Evolutionary conservation across 2,329 filamentous ascomycete species (phyloP).

Genomic region (Fusarium sp.): DNA sequence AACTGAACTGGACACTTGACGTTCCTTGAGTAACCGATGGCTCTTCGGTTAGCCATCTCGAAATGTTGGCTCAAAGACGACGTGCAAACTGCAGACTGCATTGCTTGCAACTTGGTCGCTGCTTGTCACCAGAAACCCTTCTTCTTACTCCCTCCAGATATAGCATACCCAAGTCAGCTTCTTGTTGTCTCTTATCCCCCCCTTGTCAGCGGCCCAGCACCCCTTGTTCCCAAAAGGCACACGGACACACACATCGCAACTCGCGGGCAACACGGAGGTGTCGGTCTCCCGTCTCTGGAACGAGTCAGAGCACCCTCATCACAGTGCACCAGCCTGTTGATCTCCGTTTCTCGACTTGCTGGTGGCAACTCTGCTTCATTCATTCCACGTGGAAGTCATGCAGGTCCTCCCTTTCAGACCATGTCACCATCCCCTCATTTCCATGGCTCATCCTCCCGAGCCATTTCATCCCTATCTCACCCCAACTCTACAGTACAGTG

Average conservation of each 20-base stretch:
- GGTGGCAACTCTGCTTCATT: conserved; percentile 2
- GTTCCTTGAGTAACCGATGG: not conserved
- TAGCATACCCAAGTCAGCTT: conserved; percentile 8
- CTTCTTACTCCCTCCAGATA: conserved; percentile 12
- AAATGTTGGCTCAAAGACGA: not conserved
- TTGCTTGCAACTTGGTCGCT: not conserved
- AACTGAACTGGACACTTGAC: not conserved
- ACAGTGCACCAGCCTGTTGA: conserved; percentile 24
- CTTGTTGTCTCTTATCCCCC: conserved; percentile 17
- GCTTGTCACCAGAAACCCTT: not conserved
- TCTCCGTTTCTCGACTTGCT: conserved; percentile 12
- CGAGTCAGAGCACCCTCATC: conserved; percentile 9
- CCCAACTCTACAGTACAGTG: not conserved
- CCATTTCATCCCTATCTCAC: conserved; percentile 18
- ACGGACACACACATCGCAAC: conserved; percentile 24
- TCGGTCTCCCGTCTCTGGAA: conserved; percentile 1
- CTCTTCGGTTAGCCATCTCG: not conserved
- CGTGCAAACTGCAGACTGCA: not conserved
- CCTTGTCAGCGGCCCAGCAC: conserved; percentile 7
- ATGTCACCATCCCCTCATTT: conserved; percentile 20
- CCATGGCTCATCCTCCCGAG: conserved; percentile 5
- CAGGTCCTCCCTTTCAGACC: conserved; percentile 40
- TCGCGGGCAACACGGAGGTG: not conserved
- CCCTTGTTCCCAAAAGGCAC: conserved; percentile 27
- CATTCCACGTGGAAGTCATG: conserved; percentile 41